Conservation (phyloP, 768 basidiomycete species). For the Suillus discolor region DNA sequence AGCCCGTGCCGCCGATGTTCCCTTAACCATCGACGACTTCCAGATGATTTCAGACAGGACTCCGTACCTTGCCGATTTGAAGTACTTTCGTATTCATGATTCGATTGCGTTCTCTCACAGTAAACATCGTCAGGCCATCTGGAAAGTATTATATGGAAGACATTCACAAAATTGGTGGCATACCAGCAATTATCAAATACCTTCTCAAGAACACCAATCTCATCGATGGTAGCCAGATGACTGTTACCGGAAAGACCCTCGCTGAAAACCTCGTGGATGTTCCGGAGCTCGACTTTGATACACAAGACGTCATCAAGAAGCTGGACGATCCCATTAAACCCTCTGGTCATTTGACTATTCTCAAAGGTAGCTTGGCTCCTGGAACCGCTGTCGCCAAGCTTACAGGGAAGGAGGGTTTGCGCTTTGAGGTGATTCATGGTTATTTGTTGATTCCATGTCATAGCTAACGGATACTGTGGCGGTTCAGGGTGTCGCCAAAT, state of each 20-base stretch:
- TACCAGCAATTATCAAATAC: slow-evolving; percentile 85
- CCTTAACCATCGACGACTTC: slow-evolving; percentile 85
- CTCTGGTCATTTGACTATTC: slow-evolving; percentile 85
- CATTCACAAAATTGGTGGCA: slow-evolving; percentile 81
- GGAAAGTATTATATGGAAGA: slow-evolving; percentile 92
- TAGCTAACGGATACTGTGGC: slow-evolving; percentile 9
- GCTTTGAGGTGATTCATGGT: slow-evolving; percentile 63
- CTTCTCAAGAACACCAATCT: slow-evolving; percentile 75
- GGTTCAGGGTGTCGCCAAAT: slow-evolving; percentile 68
- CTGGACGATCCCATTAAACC: slow-evolving; percentile 81
- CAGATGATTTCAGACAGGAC: slow-evolving; percentile 78
- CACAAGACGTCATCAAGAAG: slow-evolving; percentile 75
- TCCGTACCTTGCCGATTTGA: slow-evolving; percentile 85
- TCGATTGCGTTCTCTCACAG: slow-evolving; percentile 11
- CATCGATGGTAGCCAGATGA: slow-evolving; percentile 81
- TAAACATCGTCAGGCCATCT: slow-evolving; percentile 55
- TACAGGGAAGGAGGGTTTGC: slow-evolving; percentile 88
- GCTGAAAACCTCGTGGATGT: slow-evolving; percentile 86
- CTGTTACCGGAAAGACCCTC: slow-evolving; percentile 90
- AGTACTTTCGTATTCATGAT: slow-evolving; percentile 40
- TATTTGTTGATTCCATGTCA: not conserved
- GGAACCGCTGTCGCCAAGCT: slow-evolving; percentile 89
- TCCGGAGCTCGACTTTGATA: slow-evolving; percentile 65
- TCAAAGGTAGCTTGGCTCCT: slow-evolving; percentile 88
- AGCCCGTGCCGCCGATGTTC: slow-evolving; percentile 76